Evolutionary conservation across 345 rosid genomes (phyloP).

Genomic region (Sisymbrium altissimum): DNA sequence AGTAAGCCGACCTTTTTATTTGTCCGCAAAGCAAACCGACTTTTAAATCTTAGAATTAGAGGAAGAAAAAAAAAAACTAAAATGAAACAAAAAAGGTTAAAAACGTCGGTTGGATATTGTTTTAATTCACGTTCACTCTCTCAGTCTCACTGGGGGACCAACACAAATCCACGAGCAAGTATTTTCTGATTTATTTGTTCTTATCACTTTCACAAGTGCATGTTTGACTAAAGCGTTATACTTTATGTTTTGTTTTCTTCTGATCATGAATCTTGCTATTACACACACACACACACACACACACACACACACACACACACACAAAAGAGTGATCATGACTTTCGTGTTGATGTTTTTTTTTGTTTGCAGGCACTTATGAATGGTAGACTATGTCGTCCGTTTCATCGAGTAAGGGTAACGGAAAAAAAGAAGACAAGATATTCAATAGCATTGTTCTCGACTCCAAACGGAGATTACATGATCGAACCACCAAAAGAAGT

Average conservation of each 20-base stretch:
- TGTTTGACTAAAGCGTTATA: not conserved
- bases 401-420: slow-evolving; percentile 23
- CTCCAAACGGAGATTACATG: not conserved
- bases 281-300: not conserved
- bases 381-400: slow-evolving; percentile 1
- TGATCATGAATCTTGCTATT: not conserved
- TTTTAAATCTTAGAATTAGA: not conserved
- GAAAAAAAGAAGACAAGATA: slow-evolving; percentile 25
- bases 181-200: not conserved
- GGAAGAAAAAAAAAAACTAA: not conserved
- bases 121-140: not conserved
- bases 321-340: not conserved
- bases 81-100: no score
- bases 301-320: no score
- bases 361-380: slow-evolving; percentile 16
- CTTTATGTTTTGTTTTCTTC: not conserved
- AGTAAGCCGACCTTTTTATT: not conserved
- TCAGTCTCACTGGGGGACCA: not conserved
- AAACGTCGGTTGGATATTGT: no score
- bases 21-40: not conserved
- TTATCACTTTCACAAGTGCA: not conserved
- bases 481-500: slow-evolving; percentile 17
- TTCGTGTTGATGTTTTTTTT: not conserved
- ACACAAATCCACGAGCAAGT: not conserved
- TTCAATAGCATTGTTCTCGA: slow-evolving; percentile 2